Conservation (phyloP, 2,329 filamentous ascomycete genomes). For the Rhinocladiella similis region DNA sequence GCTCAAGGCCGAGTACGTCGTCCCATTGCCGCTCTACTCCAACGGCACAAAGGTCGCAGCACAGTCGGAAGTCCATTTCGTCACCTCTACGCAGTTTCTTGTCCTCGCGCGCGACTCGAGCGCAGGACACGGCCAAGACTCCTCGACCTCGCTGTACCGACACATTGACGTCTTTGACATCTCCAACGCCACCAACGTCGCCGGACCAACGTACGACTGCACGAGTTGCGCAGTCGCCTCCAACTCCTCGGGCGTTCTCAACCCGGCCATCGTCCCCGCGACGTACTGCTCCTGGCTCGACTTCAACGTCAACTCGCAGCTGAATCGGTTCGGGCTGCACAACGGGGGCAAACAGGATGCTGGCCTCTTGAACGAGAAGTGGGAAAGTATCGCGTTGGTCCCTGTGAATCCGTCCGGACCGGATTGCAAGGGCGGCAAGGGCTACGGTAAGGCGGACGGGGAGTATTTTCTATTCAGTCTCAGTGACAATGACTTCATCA, state of each 20-base stretch:
- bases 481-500: conserved; percentile 75
- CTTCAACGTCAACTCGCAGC: conserved; percentile 65
- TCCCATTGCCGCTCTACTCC: conserved; percentile 62
- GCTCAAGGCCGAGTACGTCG: conserved; percentile 64
- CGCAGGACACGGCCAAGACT: conserved; percentile 58
- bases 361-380: conserved; percentile 70
- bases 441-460: conserved; percentile 40
- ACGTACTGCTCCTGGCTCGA: conserved; percentile 67
- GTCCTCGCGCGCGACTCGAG: conserved; percentile 64
- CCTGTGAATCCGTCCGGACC: conserved; percentile 51
- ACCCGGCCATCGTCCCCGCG: conserved; percentile 56
- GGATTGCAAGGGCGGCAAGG: conserved; percentile 11
- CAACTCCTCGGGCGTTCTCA: conserved; percentile 52
- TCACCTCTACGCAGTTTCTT: conserved; percentile 65
- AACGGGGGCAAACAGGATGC: conserved; percentile 65
- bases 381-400: conserved; percentile 68
- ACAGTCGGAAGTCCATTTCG: conserved; percentile 68
- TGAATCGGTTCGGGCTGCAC: conserved; percentile 65
- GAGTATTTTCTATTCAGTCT: conserved; percentile 69
- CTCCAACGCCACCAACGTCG: conserved; percentile 61
- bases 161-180: conserved; percentile 71
- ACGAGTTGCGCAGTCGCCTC: conserved; percentile 47
- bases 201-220: conserved; percentile 43
- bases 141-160: conserved; percentile 61
- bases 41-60: conserved; percentile 59